Percentiles rank a stretch among this genome's conserved stretches.
These are phyloP conservation scores for Amanita fuliginea DNA, from an alignment of 768 basidiomycete genomes.

Conservation along the genomic window DNA sequence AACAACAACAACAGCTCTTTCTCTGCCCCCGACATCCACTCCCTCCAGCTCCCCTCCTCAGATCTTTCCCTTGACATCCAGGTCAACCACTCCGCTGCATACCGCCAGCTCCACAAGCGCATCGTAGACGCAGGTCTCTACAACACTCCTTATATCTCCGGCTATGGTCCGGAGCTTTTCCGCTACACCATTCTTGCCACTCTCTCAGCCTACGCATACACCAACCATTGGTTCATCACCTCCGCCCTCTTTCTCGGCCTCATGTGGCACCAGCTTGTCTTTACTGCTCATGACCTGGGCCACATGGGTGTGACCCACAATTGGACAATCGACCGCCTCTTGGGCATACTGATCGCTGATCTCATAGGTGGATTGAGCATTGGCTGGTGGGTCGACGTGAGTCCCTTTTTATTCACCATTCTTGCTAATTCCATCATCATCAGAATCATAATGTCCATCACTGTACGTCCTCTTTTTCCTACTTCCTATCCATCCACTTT, in stretches of 20 bases:
- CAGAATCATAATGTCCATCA: constrained; percentile 96
- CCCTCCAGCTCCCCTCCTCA: constrained; percentile 43
- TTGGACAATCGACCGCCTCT: constrained; percentile 69
- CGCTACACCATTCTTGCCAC: constrained; percentile 62
- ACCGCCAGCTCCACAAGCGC: constrained; percentile 66
- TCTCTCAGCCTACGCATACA: constrained; percentile 52
- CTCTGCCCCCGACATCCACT: constrained; percentile 25
- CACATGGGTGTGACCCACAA: constrained; percentile 90
- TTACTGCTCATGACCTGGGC: constrained; percentile 88
- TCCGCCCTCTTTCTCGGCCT: constrained; percentile 80
- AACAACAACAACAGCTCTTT: constrained; percentile 7
- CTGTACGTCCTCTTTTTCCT: constrained; percentile 42
- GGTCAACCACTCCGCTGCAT: constrained; percentile 62
- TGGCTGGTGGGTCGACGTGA: constrained; percentile 96
- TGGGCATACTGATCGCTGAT: constrained; percentile 73
- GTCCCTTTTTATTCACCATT: constrained; percentile 20
- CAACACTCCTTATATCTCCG: constrained; percentile 68
- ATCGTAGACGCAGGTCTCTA: constrained; percentile 78
- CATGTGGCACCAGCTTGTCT: constrained; percentile 93
- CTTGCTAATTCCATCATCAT: background rate
- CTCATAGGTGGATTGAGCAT: constrained; percentile 89
- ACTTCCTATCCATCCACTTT: constrained; percentile 6
- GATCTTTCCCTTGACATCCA: constrained; percentile 46
- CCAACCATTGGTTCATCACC: constrained; percentile 48
- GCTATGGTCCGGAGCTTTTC: constrained; percentile 83